These are phyloP conservation scores for Castanea crenata DNA, from an alignment of 306 rosid species.

Conservation along the genomic window DNA sequence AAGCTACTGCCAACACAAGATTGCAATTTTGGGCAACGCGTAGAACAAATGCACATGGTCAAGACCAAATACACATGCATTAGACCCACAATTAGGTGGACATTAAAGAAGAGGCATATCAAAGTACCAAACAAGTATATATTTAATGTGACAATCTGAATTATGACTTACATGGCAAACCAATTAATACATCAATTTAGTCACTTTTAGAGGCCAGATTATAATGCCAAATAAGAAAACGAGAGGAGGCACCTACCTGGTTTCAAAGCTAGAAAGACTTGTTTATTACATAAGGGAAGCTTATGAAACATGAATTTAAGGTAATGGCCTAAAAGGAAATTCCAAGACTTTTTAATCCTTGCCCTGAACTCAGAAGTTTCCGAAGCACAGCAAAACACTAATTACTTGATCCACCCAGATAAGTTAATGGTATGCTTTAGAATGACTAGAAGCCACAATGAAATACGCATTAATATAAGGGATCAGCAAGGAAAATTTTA, in stretches of 20 bases:
- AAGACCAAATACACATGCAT: slow-evolving; percentile 57
- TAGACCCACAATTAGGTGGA: slow-evolving; percentile 31
- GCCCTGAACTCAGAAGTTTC: neutral
- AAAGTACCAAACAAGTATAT: slow-evolving; percentile 9
- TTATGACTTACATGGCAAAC: slow-evolving; percentile 16
- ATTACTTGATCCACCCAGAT: neutral
- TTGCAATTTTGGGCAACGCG: slow-evolving; percentile 32
- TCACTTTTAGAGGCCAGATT: neutral
- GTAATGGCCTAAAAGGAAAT: neutral
- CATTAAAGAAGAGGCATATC: slow-evolving; percentile 19
- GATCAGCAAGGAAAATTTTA: neutral
- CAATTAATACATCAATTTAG: slow-evolving; percentile 15
- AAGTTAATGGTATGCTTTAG: neutral
- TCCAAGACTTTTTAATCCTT: neutral
- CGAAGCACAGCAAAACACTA: neutral
- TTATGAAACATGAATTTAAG: neutral
- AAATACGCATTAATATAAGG: neutral
- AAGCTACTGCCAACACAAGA: slow-evolving; percentile 43
- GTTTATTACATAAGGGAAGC: neutral
- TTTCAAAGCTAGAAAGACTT: neutral
- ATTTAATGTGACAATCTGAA: neutral
- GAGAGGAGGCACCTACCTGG: neutral
- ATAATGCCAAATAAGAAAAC: neutral
- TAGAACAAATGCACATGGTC: slow-evolving; percentile 58
- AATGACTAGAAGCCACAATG: neutral